Base-by-base conservation (phyloP, 192 early-diverging fungal genomes). In the Gaertneriomyces semiglobifer region DNA sequence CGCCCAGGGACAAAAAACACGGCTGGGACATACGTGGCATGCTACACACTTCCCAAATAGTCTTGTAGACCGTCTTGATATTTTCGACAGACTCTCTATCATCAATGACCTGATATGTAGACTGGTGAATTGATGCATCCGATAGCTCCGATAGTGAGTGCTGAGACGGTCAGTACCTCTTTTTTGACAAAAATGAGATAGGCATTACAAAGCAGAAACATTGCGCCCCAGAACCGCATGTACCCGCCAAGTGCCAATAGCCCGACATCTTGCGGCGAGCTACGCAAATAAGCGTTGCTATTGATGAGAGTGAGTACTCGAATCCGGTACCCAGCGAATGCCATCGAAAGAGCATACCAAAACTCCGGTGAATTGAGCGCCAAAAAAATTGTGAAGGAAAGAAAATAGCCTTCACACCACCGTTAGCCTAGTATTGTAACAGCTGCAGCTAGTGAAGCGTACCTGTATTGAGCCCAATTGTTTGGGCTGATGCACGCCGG, bases 301-400 rank as follows among this genome's bases (percentile, higher is more conserved):
- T 9, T 33, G 55, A 57, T n/a, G 25, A 57, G 14, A 11, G 33
- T 14, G 55, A 57, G 48, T 33, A 33, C 25, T 33, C 2, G 1
- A 33, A 33, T 2, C 25, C 7, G 14, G 9, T 1, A 48, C 6
- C 11, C 44, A 11, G 14, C 39, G 41, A 25, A 57, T 57, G n/a
- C 3, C n/a, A 16, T 20, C 5, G 9, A 46, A 57, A 33, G 25
- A 25, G 40, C 53, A 42, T 16, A 71, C 66, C 80, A 82, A 58
- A 99, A 97, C 68, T 96, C 95, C 0, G 84, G 64, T 11, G 91
- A 94, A 77, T 99, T 97, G 50, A 99, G 84, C 0, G 96, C 95
- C 74, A 99, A 78, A 73, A 99, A 96, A 7, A 99, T 89, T 0
- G 96, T 99, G 74, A 97, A 99, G 25, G 90, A 93, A 42, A 97